Conservation (phyloP, 2,329 filamentous ascomycete species). For the Aureobasidium vineae region DNA sequence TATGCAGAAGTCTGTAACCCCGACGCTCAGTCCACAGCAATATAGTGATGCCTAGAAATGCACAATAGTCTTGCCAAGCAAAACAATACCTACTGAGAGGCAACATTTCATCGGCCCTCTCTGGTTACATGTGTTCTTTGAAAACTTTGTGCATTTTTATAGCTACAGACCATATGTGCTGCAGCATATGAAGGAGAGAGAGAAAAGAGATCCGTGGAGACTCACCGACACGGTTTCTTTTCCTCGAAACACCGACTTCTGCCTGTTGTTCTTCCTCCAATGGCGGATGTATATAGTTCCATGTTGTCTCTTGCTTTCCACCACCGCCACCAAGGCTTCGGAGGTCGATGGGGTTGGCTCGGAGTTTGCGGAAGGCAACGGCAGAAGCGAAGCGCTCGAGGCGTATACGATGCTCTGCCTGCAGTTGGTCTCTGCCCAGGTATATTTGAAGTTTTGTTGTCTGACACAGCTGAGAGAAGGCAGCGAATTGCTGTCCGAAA, state of each 20-base stretch:
- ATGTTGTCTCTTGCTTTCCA: constrained; percentile 17
- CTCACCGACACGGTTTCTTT: constrained; percentile 10
- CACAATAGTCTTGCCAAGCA: background rate
- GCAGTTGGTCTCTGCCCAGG: background rate
- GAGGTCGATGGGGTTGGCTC: constrained; percentile 19
- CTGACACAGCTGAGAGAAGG: constrained; percentile 21
- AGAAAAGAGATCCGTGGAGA: background rate
- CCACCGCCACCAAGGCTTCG: constrained; percentile 14
- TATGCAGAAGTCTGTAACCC: background rate
- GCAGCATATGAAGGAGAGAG: background rate
- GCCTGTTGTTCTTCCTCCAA: background rate
- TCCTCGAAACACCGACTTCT: background rate
- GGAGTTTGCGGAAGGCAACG: background rate
- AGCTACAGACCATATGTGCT: background rate
- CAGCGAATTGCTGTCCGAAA: constrained; percentile 12
- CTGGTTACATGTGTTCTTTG: background rate
- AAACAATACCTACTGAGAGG: background rate
- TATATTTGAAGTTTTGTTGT: constrained; percentile 8
- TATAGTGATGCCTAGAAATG: background rate
- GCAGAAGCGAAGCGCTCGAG: constrained; percentile 3
- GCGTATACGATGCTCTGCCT: background rate
- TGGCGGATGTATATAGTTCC: background rate
- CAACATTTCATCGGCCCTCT: background rate
- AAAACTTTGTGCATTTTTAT: background rate
- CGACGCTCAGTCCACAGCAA: no score